Percentiles rank a stretch among this genome's conserved stretches.
These are phyloP conservation scores for Echria macrotheca DNA, from an alignment of 495 filamentous ascomycete genomes.

Conservation along the genomic window DNA sequence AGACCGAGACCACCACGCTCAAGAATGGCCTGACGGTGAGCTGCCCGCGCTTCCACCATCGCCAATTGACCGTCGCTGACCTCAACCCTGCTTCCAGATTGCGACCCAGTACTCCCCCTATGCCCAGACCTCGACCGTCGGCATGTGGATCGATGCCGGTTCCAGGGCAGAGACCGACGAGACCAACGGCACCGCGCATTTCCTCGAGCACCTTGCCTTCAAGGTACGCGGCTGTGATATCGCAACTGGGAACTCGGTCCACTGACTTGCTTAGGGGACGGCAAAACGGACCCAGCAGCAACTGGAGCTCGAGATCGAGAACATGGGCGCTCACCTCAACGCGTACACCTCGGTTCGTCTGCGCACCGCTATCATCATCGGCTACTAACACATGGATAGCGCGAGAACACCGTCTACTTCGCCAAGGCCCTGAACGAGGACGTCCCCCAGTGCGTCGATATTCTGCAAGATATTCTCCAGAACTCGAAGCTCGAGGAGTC, in stretches of 20 bases:
- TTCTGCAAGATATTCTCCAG: conserved; percentile 97
- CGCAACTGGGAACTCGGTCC: not conserved
- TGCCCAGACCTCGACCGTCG: conserved; percentile 97
- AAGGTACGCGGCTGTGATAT: conserved; percentile 58
- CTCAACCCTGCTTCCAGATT: conserved; percentile 55
- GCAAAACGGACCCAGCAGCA: conserved; percentile 89
- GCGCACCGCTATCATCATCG: conserved; percentile 2
- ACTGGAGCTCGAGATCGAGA: conserved; percentile 98
- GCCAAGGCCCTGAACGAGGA: conserved; percentile 98
- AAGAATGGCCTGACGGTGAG: conserved; percentile 95
- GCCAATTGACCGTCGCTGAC: conserved; percentile 37
- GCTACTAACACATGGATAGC: conserved; percentile 50
- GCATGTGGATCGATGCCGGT: conserved; percentile 99
- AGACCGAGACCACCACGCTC: conserved; percentile 90
- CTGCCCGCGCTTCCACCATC: conserved; percentile 1
- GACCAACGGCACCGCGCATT: conserved; percentile 98
- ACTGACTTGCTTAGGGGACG: conserved; percentile 57
- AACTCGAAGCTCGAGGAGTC: conserved; percentile 92
- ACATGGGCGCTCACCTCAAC: conserved; percentile 99
- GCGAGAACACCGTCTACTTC: conserved; percentile 99
- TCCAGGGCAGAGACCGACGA: conserved; percentile 96
- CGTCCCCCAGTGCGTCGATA: conserved; percentile 91
- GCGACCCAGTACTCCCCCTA: conserved; percentile 97
- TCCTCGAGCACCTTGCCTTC: conserved; percentile 98
- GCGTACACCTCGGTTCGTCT: conserved; percentile 94